Evolutionary conservation across 768 basidiomycete species (phyloP).

Genomic region (Boletellus sp.): DNA sequence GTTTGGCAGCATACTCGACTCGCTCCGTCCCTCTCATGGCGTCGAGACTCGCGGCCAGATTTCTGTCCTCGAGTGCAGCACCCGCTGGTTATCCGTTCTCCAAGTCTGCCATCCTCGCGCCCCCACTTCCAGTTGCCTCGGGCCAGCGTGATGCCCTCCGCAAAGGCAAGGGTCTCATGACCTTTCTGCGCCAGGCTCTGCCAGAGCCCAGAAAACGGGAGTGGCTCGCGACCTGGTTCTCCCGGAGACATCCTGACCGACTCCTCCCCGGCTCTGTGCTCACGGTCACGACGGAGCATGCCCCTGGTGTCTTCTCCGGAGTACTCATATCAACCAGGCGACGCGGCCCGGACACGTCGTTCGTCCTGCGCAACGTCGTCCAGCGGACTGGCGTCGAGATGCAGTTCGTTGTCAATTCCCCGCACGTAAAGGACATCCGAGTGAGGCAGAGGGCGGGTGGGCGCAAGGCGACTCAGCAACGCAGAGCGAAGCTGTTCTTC

Average conservation of each 20-base stretch:
- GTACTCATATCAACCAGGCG: conserved; percentile 81
- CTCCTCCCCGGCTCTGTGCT: conserved; percentile 84
- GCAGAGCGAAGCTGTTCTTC: conserved; percentile 81
- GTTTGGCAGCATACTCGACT: conserved; percentile 13
- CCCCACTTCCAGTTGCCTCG: conserved; percentile 38
- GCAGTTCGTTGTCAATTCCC: conserved; percentile 84
- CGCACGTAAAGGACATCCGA: conserved; percentile 84
- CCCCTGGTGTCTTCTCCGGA: conserved; percentile 83
- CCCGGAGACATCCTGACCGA: conserved; percentile 60
- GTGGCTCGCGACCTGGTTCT: conserved; percentile 69
- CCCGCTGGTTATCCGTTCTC: conserved; percentile 63
- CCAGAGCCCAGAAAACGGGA: conserved; percentile 65
- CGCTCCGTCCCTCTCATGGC: conserved; percentile 8
- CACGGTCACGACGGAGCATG: conserved; percentile 70
- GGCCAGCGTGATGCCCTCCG: conserved; percentile 44
- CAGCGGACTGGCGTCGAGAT: conserved; percentile 91
- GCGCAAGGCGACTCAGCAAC: conserved; percentile 49
- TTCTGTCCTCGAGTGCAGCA: conserved; percentile 22
- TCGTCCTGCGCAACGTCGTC: conserved; percentile 85
- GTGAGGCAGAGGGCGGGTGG: conserved; percentile 59
- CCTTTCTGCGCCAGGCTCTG: conserved; percentile 61
- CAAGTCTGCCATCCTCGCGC: conserved; percentile 55
- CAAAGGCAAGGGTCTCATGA: conserved; percentile 76
- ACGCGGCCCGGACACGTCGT: conserved; percentile 83
- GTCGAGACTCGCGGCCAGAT: conserved; percentile 13